Evolutionary conservation across 2,329 filamentous ascomycete genomes (phyloP), one percentile per base, ranked within the genome.

Genomic region (Rhynchosporium secalis): DNA sequence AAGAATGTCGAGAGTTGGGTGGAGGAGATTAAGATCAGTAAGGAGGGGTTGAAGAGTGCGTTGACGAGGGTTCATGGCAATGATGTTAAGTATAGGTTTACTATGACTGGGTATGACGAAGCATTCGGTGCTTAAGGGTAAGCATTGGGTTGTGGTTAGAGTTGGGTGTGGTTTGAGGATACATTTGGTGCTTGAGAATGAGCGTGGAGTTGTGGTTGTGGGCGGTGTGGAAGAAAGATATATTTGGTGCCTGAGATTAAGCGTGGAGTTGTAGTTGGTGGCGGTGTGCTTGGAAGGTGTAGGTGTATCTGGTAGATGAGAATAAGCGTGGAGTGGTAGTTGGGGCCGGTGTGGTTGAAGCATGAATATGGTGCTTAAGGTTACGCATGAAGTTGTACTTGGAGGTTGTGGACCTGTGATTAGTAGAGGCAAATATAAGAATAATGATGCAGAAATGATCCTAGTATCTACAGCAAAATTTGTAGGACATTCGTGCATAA

Each of bases 71-170:
- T 94, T 64, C 84, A 88, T 70, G 85, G 86, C 65, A 89, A 88
- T 70, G 84, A 91, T 74, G 87, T 92, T 10, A 82, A 81, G 52
- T 94, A 91, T 73, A 80, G 90, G 51, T 89, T 91, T 72, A 91
- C 89, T 0, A 73, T 93, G 70, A 85, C 84, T 10, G 84, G 83
- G 29, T 91, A 83, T 71, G 86, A 91, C 69, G 86, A 89, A 78
- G 83, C 78, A 0, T 91, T 91, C 72, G 83, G 68, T 26, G 63
- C 67, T 38, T 64, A 62, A 38, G 43, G 12, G 28, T 28, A 7
- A 26, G 26, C 4, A 12, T 31, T 28, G 38, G 31, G 20, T 48
- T 26, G n/a, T 47, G 40, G 58, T 28, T 29, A 41, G 28, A 48
- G 33, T 38, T 29, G 51, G 52, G n/a, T 40, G 33, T 40, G 10